A percentile compares a stretch with the other conserved stretches of the same genome.
These are phyloP conservation scores for Tanacetum coccineum DNA, from an alignment of 129 eudicot species.

Conservation along the genomic window DNA sequence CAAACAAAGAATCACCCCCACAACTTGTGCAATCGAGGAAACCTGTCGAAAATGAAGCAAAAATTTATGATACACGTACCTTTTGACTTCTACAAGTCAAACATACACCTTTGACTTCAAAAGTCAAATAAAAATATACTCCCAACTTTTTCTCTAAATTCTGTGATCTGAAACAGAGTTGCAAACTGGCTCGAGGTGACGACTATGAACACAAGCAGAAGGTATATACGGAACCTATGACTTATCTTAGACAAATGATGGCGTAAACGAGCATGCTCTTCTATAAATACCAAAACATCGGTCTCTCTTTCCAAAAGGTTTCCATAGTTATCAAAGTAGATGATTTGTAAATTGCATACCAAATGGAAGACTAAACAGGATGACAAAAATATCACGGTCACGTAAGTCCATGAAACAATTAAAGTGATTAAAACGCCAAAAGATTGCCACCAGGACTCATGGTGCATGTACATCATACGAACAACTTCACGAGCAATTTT, in stretches of 20 bases:
- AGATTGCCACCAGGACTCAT: constrained; percentile 62
- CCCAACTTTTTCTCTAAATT: constrained; percentile 48
- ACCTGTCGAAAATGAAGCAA: constrained; percentile 39
- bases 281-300: constrained; percentile 50
- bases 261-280: constrained; percentile 67
- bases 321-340: constrained; percentile 75
- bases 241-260: constrained; percentile 73
- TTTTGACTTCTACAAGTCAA: constrained; percentile 11
- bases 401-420: constrained; percentile 58
- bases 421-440: constrained; percentile 39
- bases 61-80: neutral
- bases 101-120: neutral
- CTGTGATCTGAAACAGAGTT: constrained; percentile 59
- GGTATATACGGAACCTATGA: constrained; percentile 76
- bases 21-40: constrained; percentile 72
- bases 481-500: constrained; percentile 64
- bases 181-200: constrained; percentile 72
- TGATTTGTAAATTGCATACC: constrained; percentile 73
- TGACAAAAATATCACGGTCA: constrained; percentile 49
- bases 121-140: neutral
- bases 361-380: constrained; percentile 70
- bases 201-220: constrained; percentile 59
- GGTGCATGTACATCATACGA: constrained; percentile 52
- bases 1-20: constrained; percentile 64
- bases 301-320: constrained; percentile 74